Evolutionary conservation across 306 rosid genomes (phyloP).

Genomic region (Citrullus colocynthis): DNA sequence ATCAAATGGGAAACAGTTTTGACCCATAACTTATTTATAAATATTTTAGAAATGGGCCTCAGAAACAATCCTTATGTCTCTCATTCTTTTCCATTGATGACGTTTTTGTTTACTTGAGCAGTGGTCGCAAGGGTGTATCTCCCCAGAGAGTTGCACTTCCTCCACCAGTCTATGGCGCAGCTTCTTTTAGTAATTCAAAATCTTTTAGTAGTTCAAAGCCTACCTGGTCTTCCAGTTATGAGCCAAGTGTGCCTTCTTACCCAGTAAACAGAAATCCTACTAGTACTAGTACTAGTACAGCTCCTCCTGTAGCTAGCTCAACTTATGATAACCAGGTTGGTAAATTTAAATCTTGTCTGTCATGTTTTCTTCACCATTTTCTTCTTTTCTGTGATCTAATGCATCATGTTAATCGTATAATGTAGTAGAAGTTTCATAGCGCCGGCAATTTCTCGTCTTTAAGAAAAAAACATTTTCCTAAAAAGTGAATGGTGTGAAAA

Average conservation of each 20-base stretch:
- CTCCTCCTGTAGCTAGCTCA: constrained; percentile 57
- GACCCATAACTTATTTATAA: neutral
- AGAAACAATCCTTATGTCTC: neutral
- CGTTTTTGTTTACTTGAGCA: constrained; percentile 18
- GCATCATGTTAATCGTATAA: neutral
- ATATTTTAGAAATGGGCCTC: neutral
- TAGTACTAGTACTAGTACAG: constrained; percentile 31
- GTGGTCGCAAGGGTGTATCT: constrained; percentile 31
- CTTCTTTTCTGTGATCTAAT: neutral
- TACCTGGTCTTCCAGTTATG: constrained; percentile 26
- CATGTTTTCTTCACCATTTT: neutral
- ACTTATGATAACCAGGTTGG: constrained; percentile 59
- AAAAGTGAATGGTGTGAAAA: neutral
- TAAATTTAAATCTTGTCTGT: neutral
- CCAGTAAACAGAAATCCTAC: constrained; percentile 15
- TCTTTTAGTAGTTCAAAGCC: constrained; percentile 27
- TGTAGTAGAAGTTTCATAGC: neutral
- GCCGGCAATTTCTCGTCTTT: neutral
- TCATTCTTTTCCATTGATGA: neutral
- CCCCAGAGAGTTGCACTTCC: constrained; percentile 81
- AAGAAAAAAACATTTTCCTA: neutral
- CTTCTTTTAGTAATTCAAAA: constrained; percentile 22
- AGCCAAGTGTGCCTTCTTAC: constrained; percentile 45
- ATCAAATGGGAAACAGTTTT: neutral
- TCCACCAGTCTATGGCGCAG: constrained; percentile 42